Evolutionary conservation across 495 filamentous ascomycete species (phyloP), one percentile per base, ranked within the genome.

Genomic region (Cetradonia linearis): DNA sequence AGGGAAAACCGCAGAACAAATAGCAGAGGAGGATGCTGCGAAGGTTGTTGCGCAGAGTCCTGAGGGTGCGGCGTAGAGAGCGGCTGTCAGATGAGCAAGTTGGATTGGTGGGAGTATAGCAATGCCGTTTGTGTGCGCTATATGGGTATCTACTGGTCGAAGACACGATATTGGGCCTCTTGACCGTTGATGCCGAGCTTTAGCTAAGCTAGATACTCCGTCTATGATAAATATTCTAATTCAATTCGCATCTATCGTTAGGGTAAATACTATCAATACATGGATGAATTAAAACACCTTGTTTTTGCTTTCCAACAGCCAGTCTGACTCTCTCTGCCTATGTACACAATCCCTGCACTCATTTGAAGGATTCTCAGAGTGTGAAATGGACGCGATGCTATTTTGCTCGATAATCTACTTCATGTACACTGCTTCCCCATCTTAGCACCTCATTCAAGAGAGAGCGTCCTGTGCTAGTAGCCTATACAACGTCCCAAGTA

Each of bases 21-120:
- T 65, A 11, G 59, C 73, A 34, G 66, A 72, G 57, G 75, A 76
- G 55, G 71, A 76, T 55, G 78, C 70, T 47, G 71, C 75, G 2
- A 74, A 76, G 67, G 76, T 72, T 5, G 70, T 73, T 58, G 68
- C 68, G 55, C 68, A 79, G 67, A 62, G 76, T 48, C 77, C 73
- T 3, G 70, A 74, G 66, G 74, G 70, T 14, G 74, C 67, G 48
- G 72, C 73, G 18, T 71, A 78, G 64, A 69, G 72, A 55, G 58
- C 42, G 9, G 42, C 65, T 70, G 55, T 64, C 1, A 59, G 53
- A 31, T 60, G 36, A 52, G 23, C 2, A 18, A 3, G 0, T 14
- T 23, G 16, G n/a, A 13, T 31, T 7, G 30, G 36, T 50, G 5
- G 0, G 3, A n/a, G 46, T 1, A n/a, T 8, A 46, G 23, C 5